phyloP scores from a whole-genome alignment of 2,329 filamentous ascomycete genomes.

The Cyphellophora europaea region DNA sequence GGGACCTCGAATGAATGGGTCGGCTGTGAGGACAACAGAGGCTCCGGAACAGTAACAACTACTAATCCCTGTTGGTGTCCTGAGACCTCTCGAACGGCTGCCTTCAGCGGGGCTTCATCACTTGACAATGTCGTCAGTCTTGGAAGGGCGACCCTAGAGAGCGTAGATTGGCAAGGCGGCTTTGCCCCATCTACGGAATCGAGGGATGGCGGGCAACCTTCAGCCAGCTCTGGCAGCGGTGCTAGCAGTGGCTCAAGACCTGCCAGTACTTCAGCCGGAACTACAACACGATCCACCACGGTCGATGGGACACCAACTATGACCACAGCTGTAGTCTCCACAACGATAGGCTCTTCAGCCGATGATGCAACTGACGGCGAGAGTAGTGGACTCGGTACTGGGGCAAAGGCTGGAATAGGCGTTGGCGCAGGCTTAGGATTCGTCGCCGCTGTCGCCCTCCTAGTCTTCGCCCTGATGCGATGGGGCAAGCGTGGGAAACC shows the following conservation, averaged over 20 bases:
- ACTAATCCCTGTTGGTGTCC: not conserved
- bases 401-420: conserved; percentile 5
- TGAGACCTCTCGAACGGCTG: not conserved
- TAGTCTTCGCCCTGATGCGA: conserved; percentile 1
- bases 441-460: not conserved
- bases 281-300: not conserved
- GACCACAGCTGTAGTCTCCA: not conserved
- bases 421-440: conserved; percentile 2
- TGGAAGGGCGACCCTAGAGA: not conserved
- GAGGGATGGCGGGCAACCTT: not conserved
- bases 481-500: not conserved
- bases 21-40: conserved; percentile 1
- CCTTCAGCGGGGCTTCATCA: not conserved
- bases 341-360: not conserved
- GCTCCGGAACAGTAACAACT: not conserved
- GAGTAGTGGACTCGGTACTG: not conserved
- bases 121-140: not conserved
- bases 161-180: not conserved
- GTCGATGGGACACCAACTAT: conserved; percentile 1
- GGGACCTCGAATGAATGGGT: not conserved
- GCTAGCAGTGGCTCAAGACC: not conserved
- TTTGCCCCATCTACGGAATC: not conserved
- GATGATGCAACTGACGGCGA: not conserved
- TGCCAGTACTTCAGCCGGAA: not conserved
- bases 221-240: not conserved